A percentile compares a stretch with the other conserved stretches of the same genome.
Conservation (phyloP, 306 rosid species). For the Phaseolus lunatus region DNA sequence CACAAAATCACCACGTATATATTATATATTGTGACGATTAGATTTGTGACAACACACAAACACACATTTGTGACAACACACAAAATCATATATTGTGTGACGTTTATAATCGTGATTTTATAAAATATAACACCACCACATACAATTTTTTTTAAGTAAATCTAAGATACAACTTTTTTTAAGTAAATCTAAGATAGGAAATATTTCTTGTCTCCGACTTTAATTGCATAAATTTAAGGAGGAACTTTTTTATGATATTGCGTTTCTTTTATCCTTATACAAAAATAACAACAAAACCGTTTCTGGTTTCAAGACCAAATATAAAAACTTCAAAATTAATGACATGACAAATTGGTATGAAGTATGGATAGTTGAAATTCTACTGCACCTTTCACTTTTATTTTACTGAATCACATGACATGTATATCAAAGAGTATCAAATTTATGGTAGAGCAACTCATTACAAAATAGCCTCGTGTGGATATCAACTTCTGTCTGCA, state of each 20-base stretch:
- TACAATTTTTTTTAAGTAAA: too few species aligned
- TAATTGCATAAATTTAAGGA: background rate
- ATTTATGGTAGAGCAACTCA: background rate
- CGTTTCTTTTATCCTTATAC: background rate
- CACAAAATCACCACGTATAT: too few species aligned
- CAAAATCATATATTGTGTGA: too few species aligned
- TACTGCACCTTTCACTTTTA: too few species aligned
- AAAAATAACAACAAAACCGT: background rate
- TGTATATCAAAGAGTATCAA: conserved; percentile 3
- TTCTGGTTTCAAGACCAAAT: background rate
- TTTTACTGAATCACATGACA: background rate
- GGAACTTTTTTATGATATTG: background rate
- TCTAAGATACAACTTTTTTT: too few species aligned
- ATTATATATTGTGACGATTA: too few species aligned
- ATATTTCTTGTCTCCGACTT: background rate
- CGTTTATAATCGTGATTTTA: too few species aligned
- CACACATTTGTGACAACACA: too few species aligned
- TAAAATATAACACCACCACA: too few species aligned
- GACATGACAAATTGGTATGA: background rate
- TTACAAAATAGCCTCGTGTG: conserved; percentile 14
- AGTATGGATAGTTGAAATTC: conserved; percentile 15
- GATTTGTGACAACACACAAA: too few species aligned
- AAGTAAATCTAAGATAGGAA: too few species aligned
- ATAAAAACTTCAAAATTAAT: conserved; percentile 28
- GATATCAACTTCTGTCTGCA: conserved; percentile 17